Evolutionary conservation across 345 rosid genomes (phyloP).

Genomic region (Turritis glabra): DNA sequence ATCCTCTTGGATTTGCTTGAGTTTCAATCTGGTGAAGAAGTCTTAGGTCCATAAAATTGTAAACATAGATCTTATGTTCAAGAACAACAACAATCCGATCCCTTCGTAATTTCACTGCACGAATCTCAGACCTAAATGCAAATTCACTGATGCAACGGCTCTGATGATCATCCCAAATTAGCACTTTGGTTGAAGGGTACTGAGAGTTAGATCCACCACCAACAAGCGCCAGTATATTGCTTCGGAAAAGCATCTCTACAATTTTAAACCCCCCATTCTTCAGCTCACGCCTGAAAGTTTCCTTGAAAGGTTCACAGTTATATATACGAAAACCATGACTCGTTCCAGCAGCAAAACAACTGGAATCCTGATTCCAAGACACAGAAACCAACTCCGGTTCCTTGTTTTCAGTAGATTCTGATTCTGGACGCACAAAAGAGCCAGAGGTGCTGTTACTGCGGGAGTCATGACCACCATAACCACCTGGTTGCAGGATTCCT

Average conservation of each 20-base stretch:
- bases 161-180: constrained; percentile 90
- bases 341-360: constrained; percentile 83
- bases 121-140: constrained; percentile 76
- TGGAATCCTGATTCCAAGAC: constrained; percentile 83
- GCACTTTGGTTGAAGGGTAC: constrained; percentile 75
- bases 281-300: constrained; percentile 65
- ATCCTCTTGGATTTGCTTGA: constrained; percentile 72
- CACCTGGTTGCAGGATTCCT: constrained; percentile 38
- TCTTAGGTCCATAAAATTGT: constrained; percentile 67
- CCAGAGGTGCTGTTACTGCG: constrained; percentile 35
- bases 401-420: constrained; percentile 36
- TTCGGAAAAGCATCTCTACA: constrained; percentile 87
- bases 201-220: constrained; percentile 72
- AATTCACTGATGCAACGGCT: constrained; percentile 83
- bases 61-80: constrained; percentile 82
- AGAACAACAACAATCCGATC: constrained; percentile 79
- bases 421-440: constrained; percentile 39
- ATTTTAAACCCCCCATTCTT: constrained; percentile 70
- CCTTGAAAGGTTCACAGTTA: constrained; percentile 76
- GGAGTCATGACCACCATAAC: constrained; percentile 41
- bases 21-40: constrained; percentile 90
- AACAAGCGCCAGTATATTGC: constrained; percentile 86
- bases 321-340: constrained; percentile 74
- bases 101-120: constrained; percentile 67
- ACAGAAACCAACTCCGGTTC: constrained; percentile 62